Evolutionary conservation across 108 stramenopile species (phyloP).

Genomic region (Aurantiochytrium sp.): DNA sequence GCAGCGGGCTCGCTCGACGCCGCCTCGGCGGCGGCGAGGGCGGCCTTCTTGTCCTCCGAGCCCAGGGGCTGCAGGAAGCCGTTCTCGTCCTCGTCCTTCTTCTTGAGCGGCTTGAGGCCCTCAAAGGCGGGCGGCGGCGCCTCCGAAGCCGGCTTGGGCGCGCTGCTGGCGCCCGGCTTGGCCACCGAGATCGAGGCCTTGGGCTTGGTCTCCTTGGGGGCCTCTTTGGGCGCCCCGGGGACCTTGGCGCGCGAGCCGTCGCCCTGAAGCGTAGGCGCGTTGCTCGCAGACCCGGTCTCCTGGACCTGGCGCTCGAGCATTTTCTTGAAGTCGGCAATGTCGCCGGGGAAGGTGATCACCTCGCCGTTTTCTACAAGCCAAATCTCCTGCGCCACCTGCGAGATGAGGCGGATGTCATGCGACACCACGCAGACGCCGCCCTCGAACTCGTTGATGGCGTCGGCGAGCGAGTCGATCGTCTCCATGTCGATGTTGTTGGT

Average conservation of each 20-base stretch:
- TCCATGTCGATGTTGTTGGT: slow-evolving; percentile 89
- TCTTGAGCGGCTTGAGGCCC: background rate
- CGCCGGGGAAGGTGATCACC: slow-evolving; percentile 76
- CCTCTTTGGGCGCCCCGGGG: background rate
- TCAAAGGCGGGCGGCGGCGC: background rate
- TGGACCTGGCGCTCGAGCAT: slow-evolving; percentile 71
- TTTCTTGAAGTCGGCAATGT: slow-evolving; percentile 89
- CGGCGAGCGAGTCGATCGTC: slow-evolving; percentile 90
- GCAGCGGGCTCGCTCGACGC: background rate
- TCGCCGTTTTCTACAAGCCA: slow-evolving; percentile 89
- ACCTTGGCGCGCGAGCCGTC: background rate
- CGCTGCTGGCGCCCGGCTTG: background rate
- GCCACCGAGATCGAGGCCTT: background rate
- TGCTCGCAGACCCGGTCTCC: slow-evolving; percentile 23
- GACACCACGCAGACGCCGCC: slow-evolving; percentile 96
- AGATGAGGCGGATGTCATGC: slow-evolving; percentile 98
- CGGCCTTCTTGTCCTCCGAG: background rate
- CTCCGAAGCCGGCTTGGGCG: background rate
- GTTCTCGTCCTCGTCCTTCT: slow-evolving; percentile 4
- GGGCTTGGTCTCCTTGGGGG: background rate
- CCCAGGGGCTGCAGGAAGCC: background rate
- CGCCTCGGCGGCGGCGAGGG: background rate
- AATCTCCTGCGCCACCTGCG: slow-evolving; percentile 92
- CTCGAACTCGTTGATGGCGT: slow-evolving; percentile 88
- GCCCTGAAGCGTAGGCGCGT: background rate